These are phyloP conservation scores for Fusarium ramigenum DNA, from an alignment of 2,329 filamentous ascomycete species.

Conservation along the genomic window DNA sequence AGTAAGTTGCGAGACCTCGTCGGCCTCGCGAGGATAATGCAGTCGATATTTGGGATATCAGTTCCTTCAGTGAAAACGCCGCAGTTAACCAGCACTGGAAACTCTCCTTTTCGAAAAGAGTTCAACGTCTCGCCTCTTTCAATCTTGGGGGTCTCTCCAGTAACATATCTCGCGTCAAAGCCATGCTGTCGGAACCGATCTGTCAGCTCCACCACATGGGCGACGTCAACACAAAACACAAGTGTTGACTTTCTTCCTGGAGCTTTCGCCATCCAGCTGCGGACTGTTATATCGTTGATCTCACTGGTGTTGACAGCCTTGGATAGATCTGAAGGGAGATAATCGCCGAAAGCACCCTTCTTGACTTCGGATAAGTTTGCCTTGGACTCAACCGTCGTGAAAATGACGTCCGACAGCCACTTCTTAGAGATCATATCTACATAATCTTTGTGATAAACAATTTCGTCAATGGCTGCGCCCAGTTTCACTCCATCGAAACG, in stretches of 20 bases:
- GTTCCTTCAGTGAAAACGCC: conserved; percentile 98
- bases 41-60: conserved; percentile 97
- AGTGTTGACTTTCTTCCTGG: conserved; percentile 81
- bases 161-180: conserved; percentile 87
- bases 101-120: conserved; percentile 79
- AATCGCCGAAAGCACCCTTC: conserved; percentile 75
- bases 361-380: conserved; percentile 79
- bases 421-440: conserved; percentile 81
- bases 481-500: conserved; percentile 85
- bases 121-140: conserved; percentile 76
- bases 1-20: conserved; percentile 93
- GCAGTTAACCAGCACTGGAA: conserved; percentile 91
- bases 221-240: conserved; percentile 92
- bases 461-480: conserved; percentile 88
- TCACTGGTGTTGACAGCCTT: conserved; percentile 81
- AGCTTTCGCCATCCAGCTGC: conserved; percentile 85
- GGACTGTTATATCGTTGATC: conserved; percentile 85
- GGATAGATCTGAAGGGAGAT: conserved; percentile 80
- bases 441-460: conserved; percentile 89
- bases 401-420: conserved; percentile 91
- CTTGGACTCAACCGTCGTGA: conserved; percentile 88
- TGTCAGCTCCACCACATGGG: conserved; percentile 80
- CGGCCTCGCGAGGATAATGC: conserved; percentile 85
- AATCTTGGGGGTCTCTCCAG: conserved; percentile 77
- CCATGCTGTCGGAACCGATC: conserved; percentile 79